Evolutionary conservation across 345 rosid species (phyloP), one percentile per base, ranked within the genome.

Genomic region (Sapria himalayana): DNA sequence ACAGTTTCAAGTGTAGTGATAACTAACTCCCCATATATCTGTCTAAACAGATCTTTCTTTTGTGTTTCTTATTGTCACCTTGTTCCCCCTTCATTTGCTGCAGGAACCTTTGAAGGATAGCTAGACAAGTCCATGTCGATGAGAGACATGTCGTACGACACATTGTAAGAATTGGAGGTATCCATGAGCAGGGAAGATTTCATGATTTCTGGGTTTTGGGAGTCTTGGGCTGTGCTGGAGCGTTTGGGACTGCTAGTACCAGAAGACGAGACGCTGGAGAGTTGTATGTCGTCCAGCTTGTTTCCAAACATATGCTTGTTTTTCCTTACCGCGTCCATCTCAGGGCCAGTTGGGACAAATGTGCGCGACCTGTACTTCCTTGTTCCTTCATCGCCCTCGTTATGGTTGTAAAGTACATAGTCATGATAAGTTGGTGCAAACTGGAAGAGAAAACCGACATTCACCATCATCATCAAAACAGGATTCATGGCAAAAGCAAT

Each of bases 361-460:
- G 99, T 89, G 14, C 95, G 67, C 4, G 95, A 77, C 17, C 92
- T 55, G 46, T 91, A 91, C 66, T 84, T 91, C 51, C 74, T 69
- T 43, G 80, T 62, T 39, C 86, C 93, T 46, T 79, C 98, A 17
- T 79, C 95, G 51, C 86, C 84, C 52, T 76, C 93, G 15, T 46
- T 71, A 37, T 84, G 76, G 57, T 89, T 84, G 47, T 89, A 89
- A 37, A 89, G 74, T 52, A 89, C 95, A 52, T 89, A 89, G 58
- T 89, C 98, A 49, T 89, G 98, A 63, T 84, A 89, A 0, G 98
- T 73, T 4, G 95, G 95, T 1, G 98, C 86, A 57, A 89, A 89
- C 98, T 89, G 81, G 56, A 56, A 60, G n/a, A n/a, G n/a, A n/a
- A 12, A 41, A 27, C 7, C 18, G 10, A 34, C 15, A 17, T 4